Conservation (phyloP, 176 grass and related monocot genomes). For the Ensete ventricosum region DNA sequence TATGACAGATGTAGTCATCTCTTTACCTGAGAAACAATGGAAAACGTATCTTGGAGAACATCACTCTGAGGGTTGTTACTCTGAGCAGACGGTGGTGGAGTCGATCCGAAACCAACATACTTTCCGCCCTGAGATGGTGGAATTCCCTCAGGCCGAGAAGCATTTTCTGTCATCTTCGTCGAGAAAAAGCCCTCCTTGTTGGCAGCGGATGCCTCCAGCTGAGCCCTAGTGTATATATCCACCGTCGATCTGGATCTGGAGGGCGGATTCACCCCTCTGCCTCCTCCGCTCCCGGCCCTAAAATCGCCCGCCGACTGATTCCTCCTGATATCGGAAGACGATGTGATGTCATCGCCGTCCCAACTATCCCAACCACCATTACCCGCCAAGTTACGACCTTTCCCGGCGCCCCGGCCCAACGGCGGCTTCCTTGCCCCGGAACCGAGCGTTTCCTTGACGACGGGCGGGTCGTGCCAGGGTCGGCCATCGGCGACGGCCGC, state of each 20-base stretch:
- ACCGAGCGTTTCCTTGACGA: constrained; percentile 4
- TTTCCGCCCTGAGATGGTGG: constrained; percentile 20
- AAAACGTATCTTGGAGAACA: constrained; percentile 1
- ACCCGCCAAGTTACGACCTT: neutral
- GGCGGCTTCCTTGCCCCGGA: neutral
- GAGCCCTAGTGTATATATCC: constrained; percentile 4
- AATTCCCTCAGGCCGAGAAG: constrained; percentile 3
- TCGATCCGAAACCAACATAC: constrained; percentile 19
- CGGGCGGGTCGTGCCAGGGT: constrained; percentile 8
- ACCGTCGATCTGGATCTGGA: constrained; percentile 14
- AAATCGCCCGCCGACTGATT: constrained; percentile 9
- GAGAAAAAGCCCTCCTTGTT: constrained; percentile 13
- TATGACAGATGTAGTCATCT: neutral
- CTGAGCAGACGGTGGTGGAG: neutral
- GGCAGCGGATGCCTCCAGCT: constrained; percentile 16
- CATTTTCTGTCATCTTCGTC: constrained; percentile 12
- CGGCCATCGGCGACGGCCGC: constrained; percentile 13
- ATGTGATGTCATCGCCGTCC: neutral
- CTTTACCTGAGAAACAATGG: constrained; percentile 22
- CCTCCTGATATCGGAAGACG: constrained; percentile 4
- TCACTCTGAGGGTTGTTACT: neutral
- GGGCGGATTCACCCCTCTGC: neutral
- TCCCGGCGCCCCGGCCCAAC: neutral
- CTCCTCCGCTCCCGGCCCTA: neutral
- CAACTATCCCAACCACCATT: constrained; percentile 16